Base-by-base conservation (phyloP, 2,329 filamentous ascomycete species). In the Penicillium decumbens region DNA sequence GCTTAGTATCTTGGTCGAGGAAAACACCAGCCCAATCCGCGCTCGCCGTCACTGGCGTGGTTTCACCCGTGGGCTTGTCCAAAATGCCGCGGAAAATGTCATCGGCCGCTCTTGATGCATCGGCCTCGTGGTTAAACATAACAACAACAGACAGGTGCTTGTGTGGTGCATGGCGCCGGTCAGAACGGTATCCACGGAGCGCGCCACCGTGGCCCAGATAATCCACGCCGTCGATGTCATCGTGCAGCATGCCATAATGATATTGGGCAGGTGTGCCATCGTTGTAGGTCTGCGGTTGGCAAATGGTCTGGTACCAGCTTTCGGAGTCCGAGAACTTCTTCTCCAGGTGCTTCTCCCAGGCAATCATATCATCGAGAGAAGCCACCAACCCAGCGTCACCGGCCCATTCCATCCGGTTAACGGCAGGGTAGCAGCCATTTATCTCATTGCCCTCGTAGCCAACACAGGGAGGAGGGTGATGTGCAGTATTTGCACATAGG, bases 331-430 rank as follows among this genome's bases (percentile, higher is more conserved):
- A 51, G 40, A 57, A 61, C 3, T 59, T 60, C 29, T 49, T 53
- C 44, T 75, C 63, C 12, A 76, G 54, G 53, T 67, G 71, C 51
- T 68, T 64, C 53, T 76, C 74, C 48, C 74, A 76, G 0, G 70
- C 70, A 43, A 75, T 65, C 74, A 76, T 75, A 53, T 76, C 74
- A n/a, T 61, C 57, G 2, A 76, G 65, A 5, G 72, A 71, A 42
- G 72, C 73, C 3, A 69, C 71, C 10, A 75, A 59, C 6, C 74
- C 74, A 5, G 74, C 74, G 59, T 76, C 74, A 3, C 72, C 74
- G 15, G 72, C 66, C 74, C 74, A 76, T 50, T 76, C 71, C 41
- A 76, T 75, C 0, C 63, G 62, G 45, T 76, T 76, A 10, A 61
- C 45, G 3, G 66, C 71, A 1, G 65, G 60, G 3, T 64, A 53